phyloP scores from a whole-genome alignment of 768 basidiomycete genomes.

The Suillus lakei region DNA sequence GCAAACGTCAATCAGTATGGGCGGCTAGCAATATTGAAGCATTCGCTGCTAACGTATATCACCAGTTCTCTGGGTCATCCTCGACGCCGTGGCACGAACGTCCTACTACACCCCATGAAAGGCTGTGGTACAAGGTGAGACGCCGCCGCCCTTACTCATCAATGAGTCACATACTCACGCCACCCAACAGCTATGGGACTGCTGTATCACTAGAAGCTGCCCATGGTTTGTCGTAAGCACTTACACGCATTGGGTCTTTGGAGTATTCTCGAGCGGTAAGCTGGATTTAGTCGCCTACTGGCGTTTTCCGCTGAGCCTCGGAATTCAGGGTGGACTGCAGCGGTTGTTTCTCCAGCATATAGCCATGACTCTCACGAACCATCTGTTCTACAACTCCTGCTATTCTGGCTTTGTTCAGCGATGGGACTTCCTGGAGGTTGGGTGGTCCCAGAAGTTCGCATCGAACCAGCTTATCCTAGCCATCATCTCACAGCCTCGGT shows the following conservation, averaged over 20 bases:
- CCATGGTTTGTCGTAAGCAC: slow-evolving; percentile 48
- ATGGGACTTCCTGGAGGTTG: slow-evolving; percentile 44
- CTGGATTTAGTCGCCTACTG: neutral
- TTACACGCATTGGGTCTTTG: slow-evolving; percentile 49
- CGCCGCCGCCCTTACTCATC: slow-evolving; percentile 4
- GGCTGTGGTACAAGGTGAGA: slow-evolving; percentile 59
- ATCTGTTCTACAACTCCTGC: slow-evolving; percentile 54
- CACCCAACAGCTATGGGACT: slow-evolving; percentile 41
- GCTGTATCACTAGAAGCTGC: slow-evolving; percentile 38
- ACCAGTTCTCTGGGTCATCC: slow-evolving; percentile 22
- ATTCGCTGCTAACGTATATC: slow-evolving; percentile 10
- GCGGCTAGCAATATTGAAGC: neutral
- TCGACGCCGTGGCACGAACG: slow-evolving; percentile 27
- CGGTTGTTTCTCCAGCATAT: slow-evolving; percentile 54
- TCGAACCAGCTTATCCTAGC: slow-evolving; percentile 21
- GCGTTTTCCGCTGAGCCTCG: slow-evolving; percentile 11
- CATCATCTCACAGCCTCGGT: slow-evolving; percentile 32
- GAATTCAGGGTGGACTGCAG: slow-evolving; percentile 54
- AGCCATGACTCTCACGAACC: slow-evolving; percentile 44
- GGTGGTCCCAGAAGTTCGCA: slow-evolving; percentile 28
- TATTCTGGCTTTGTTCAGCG: slow-evolving; percentile 62
- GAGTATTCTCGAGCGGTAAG: slow-evolving; percentile 44
- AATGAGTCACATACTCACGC: slow-evolving; percentile 7
- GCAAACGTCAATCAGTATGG: slow-evolving; percentile 26
- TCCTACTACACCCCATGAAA: slow-evolving; percentile 35